Percentiles rank a stretch among this genome's conserved stretches.
Conservation (phyloP, 768 basidiomycete species). For the Leucosporidium yakuticum region DNA sequence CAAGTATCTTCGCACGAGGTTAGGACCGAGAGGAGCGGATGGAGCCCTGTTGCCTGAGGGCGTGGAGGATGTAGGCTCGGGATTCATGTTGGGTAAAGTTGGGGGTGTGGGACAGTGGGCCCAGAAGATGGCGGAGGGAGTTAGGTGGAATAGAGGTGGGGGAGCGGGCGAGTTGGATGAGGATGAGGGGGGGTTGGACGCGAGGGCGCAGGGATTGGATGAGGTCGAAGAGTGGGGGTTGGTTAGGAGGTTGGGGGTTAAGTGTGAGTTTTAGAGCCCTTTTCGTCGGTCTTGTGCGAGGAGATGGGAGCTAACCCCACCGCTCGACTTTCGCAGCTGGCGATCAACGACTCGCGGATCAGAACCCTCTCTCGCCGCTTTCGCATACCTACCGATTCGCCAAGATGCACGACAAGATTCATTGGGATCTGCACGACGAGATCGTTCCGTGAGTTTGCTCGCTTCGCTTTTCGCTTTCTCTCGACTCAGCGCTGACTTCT, state of each 20-base stretch:
- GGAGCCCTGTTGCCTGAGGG: conserved; percentile 5
- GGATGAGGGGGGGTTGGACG: not conserved
- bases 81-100: not conserved
- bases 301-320: not conserved
- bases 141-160: not conserved
- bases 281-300: not conserved
- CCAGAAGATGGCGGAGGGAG: not conserved
- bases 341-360: conserved; percentile 5
- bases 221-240: conserved; percentile 17
- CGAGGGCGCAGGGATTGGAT: not conserved
- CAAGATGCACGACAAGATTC: conserved; percentile 39
- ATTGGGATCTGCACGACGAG: conserved; percentile 35
- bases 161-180: not conserved
- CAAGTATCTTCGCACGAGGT: not conserved
- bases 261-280: conserved; percentile 4
- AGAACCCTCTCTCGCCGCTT: conserved; percentile 35
- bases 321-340: not conserved
- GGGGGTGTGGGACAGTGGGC: not conserved
- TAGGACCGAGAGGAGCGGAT: conserved; percentile 20
- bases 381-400: conserved; percentile 39
- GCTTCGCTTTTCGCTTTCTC: fast-evolving
- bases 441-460: conserved; percentile 33
- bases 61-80: not conserved
- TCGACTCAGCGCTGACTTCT: not conserved
- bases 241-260: conserved; percentile 23